Conservation (phyloP, 75 land plant species). For the Cunninghamia lanceolata region DNA sequence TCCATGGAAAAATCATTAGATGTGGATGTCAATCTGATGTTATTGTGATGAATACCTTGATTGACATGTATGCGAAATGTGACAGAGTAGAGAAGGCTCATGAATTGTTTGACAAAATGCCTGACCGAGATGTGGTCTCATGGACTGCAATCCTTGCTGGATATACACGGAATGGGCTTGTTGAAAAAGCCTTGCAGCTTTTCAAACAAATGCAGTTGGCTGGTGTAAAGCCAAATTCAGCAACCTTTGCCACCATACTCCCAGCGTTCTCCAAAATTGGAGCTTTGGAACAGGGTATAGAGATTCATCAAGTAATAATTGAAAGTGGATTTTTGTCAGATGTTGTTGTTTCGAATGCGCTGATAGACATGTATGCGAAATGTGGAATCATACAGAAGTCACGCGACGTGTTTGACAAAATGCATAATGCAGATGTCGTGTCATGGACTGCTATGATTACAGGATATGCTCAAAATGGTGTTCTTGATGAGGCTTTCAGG, state of each 20-base stretch:
- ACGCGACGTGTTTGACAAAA: conserved; percentile 4
- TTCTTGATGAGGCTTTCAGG: neutral
- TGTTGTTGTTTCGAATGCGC: neutral
- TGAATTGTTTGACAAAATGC: conserved; percentile 12
- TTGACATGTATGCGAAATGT: neutral
- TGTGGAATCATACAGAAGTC: conserved; percentile 1
- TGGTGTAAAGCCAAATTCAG: conserved; percentile 6
- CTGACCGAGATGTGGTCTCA: neutral
- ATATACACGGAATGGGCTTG: conserved; percentile 7
- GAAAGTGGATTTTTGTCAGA: neutral
- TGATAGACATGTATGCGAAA: conserved; percentile 13
- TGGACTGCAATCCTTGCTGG: conserved; percentile 18
- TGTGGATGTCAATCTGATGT: conserved; percentile 20
- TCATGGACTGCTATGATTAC: conserved; percentile 10
- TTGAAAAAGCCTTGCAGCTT: neutral
- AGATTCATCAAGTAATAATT: neutral
- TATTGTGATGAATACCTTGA: conserved; percentile 10
- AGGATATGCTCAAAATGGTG: conserved; percentile 8
- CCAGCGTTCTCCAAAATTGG: neutral
- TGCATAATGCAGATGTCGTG: neutral
- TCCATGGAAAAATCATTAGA: conserved; percentile 11
- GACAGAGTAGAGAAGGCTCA: neutral
- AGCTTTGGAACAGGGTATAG: neutral
- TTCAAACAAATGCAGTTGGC: conserved; percentile 2
- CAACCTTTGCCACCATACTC: neutral